Percentiles rank a stretch among this genome's conserved stretches.
Evolutionary conservation across 495 filamentous ascomycete genomes (phyloP).

Genomic region (Staphylotrichum tortipilum): DNA sequence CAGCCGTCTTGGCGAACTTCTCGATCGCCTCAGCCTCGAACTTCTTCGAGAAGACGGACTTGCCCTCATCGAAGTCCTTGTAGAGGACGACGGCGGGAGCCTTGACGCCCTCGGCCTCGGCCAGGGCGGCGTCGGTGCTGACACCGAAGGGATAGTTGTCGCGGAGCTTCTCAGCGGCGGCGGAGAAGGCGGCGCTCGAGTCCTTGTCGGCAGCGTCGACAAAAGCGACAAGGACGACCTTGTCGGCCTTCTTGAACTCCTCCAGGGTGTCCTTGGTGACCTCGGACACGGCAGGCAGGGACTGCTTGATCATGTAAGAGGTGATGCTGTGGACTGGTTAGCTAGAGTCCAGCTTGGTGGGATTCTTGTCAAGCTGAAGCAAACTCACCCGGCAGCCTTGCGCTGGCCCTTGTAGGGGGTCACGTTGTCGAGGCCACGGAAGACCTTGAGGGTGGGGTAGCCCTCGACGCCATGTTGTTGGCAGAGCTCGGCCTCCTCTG

Average conservation of each 20-base stretch:
- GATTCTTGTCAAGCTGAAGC: background rate
- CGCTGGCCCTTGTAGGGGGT: slow-evolving; percentile 79
- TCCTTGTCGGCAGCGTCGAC: slow-evolving; percentile 76
- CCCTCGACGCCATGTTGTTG: slow-evolving; percentile 84
- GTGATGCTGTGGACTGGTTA: slow-evolving; percentile 60
- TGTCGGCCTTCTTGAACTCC: slow-evolving; percentile 96
- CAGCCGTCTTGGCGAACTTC: slow-evolving; percentile 72
- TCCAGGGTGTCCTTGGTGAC: slow-evolving; percentile 72
- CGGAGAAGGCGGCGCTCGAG: slow-evolving; percentile 69
- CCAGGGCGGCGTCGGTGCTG: slow-evolving; percentile 70
- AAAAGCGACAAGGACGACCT: slow-evolving; percentile 89
- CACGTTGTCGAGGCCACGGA: slow-evolving; percentile 82
- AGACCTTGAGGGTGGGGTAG: slow-evolving; percentile 97
- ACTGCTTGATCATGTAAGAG: slow-evolving; percentile 99
- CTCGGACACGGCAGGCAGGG: slow-evolving; percentile 80
- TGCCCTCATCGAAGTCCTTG: slow-evolving; percentile 98
- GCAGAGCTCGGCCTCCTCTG: slow-evolving; percentile 86
- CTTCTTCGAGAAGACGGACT: slow-evolving; percentile 69
- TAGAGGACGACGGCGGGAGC: slow-evolving; percentile 86
- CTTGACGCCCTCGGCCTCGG: slow-evolving; percentile 80
- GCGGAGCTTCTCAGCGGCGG: slow-evolving; percentile 72
- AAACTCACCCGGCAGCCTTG: slow-evolving; percentile 75
- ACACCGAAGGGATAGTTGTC: slow-evolving; percentile 90
- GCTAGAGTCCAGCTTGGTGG: background rate
- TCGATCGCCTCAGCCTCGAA: slow-evolving; percentile 69